Percentiles rank a stretch among this genome's conserved stretches.
Evolutionary conservation across 371 early-diverging fungal genomes (phyloP).

Genomic region (Mortierella sp.): DNA sequence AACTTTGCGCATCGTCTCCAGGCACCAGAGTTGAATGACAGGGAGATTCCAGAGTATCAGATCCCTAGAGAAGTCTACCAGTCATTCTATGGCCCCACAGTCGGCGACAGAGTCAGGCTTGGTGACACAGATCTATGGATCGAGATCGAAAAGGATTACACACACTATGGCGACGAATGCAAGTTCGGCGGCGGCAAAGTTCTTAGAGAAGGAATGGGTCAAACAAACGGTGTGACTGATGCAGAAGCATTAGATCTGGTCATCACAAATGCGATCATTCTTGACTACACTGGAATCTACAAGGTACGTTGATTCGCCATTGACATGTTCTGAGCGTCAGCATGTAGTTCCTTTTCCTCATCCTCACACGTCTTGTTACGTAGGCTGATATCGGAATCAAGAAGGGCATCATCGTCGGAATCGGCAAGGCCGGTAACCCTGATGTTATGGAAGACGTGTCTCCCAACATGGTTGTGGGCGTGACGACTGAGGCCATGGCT

Average conservation of each 20-base stretch:
- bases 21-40: constrained; percentile 50
- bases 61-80: constrained; percentile 85
- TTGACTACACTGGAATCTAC: constrained; percentile 95
- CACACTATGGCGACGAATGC: constrained; percentile 92
- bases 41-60: constrained; percentile 56
- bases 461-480: constrained; percentile 88
- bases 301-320: constrained; percentile 64
- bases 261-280: constrained; percentile 90
- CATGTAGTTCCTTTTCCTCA: neutral
- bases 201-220: constrained; percentile 94
- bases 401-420: constrained; percentile 82
- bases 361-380: neutral
- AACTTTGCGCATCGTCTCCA: constrained; percentile 73
- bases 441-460: constrained; percentile 94
- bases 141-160: constrained; percentile 89
- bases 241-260: constrained; percentile 86
- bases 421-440: constrained; percentile 97
- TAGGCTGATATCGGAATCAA: constrained; percentile 94
- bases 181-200: constrained; percentile 90
- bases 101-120: constrained; percentile 87
- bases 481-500: constrained; percentile 89
- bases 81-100: constrained; percentile 92
- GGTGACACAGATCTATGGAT: constrained; percentile 87
- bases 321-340: too few relatives aligned
- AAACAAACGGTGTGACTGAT: constrained; percentile 69